Evolutionary conservation across 2,329 filamentous ascomycete species (phyloP), one percentile per base, ranked within the genome.

Genomic region (Rosellinia necatrix): DNA sequence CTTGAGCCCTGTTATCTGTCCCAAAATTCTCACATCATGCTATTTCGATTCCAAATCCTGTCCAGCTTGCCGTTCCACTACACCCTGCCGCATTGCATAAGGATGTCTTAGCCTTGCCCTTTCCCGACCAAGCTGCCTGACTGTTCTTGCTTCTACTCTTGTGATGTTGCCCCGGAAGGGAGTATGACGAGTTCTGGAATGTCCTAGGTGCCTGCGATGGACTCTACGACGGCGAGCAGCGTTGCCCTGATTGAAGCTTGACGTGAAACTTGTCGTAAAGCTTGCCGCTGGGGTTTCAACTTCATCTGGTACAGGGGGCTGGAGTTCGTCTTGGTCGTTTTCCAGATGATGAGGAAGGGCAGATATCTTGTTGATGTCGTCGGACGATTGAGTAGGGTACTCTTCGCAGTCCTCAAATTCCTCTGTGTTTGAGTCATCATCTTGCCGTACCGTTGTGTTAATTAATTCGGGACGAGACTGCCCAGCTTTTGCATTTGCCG

Each of bases 321-420:
- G 24, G 29, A 22, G 27, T 43, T 17, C 24, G 13, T 43, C 40
- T 30, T 43, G 40, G 25, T 17, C n/a, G 8, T 43, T 15, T 17
- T 43, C 40, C 9, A 43, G 40, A 19, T 43, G 19, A 15, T 17
- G 13, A 17, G 40, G 24, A 43, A 29, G 40, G 29, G 24, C n/a
- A 43, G 40, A 19, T 43, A 25, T n/a, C 40, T 43, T 5, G n/a
- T 42, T 42, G 12, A 25, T 27, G 22, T 42, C 21, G 7, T 42
- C 12, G 22, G 9, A 42, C 27, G 22, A 15, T 27, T 42, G 22
- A 27, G 22, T 15, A 42, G 38, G 38, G 22, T 42, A 42, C 21
- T 42, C 22, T 42, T 42, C n/a, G 27, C 22, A 42, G 38, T 42
- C 38, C 22, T n/a, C 22, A 42, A 22, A 42, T 42, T 42, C 38